A percentile compares a stretch with the other conserved stretches of the same genome.
phyloP scores from a whole-genome alignment of 2,329 filamentous ascomycete genomes.

The Sporothrix brunneoviolacea region DNA sequence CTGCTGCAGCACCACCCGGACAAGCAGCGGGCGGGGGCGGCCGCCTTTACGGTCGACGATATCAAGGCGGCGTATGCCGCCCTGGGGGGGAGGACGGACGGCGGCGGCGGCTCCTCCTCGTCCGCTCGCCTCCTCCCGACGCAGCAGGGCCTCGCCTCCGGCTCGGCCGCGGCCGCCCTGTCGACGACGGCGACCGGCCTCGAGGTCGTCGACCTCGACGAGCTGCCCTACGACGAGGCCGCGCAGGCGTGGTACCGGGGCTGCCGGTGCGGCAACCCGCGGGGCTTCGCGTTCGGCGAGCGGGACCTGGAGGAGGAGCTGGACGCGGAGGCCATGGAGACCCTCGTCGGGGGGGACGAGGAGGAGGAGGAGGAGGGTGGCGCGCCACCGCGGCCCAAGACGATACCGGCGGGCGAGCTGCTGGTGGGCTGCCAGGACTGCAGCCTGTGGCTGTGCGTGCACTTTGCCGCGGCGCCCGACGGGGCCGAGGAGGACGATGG shows the following conservation, averaged over 20 bases:
- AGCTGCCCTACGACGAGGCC: conserved; percentile 44
- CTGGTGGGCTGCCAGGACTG: conserved; percentile 61
- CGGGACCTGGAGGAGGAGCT: conserved; percentile 49
- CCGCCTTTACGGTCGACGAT: conserved; percentile 51
- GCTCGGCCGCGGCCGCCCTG: conserved; percentile 11
- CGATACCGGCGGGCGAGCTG: conserved; percentile 49
- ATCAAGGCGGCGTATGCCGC: conserved; percentile 54
- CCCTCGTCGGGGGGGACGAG: conserved; percentile 1
- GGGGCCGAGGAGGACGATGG: conserved; percentile 17
- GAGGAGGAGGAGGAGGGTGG: background rate
- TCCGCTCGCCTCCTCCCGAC: background rate
- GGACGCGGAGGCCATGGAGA: conserved; percentile 29
- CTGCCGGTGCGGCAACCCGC: conserved; percentile 58
- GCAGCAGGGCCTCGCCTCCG: background rate
- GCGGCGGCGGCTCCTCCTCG: background rate
- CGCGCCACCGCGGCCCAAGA: conserved; percentile 14
- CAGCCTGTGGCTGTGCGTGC: conserved; percentile 58
- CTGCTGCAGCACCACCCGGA: conserved; percentile 62
- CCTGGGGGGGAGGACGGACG: conserved; percentile 33
- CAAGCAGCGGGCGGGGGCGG: conserved; percentile 32
- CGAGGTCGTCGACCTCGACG: conserved; percentile 60
- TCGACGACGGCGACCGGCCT: conserved; percentile 44
- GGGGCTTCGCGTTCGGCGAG: conserved; percentile 54
- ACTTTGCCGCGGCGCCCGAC: conserved; percentile 51
- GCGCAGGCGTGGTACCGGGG: conserved; percentile 45